Base-by-base conservation (phyloP, 352 stramenopile genomes). In the Globisporangium cederbergense region DNA sequence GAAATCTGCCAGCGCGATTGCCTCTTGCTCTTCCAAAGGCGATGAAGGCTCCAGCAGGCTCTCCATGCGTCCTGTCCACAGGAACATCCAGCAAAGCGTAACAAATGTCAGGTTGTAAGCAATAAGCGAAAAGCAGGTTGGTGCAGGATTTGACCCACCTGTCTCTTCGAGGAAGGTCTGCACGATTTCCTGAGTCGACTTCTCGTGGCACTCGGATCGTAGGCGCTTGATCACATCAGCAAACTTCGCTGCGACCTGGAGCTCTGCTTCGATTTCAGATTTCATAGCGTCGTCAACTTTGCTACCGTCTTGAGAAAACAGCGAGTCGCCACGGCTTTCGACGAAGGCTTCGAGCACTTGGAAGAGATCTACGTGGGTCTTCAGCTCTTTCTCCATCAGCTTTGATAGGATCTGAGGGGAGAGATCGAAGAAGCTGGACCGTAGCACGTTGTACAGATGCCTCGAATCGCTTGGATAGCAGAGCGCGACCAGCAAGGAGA, bases 371-470 rank as follows among this genome's bases (percentile, higher is more conserved):
- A 67, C 64, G 30, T 89, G 72, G 36, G 70, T 87, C 16, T 65
- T 72, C 28, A 77, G 70, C 45, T 90, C 73, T 38, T 77, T 79
- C 50, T 89, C 79, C 81, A 93, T 90, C 16, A 93, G 60, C 52
- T 68, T 70, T 4, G 82, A 90, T 2, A 93, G 60, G 10, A 90
- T 47, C 25, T 79, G 64, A 2, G 80, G 61, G 16, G 85, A 74
- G n/a, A 93, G 81, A 20, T 54, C 64, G 54, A 91, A 78, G 52
- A 71, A 86, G 10, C 81, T 72, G 13, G 85, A 93, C 3, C 85
- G 81, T 22, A 93, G 66, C 7, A 93, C 73, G 47, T 91, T 91
- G 71, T 93, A 93, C 10, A 93, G 58, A 53, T 91, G 78, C 10
- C 79, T 79, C 10, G 85, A 88, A 55, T 93, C 82, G 43, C 73